Base-by-base conservation (phyloP, 768 basidiomycete genomes). In the Collybiopsis confluens region DNA sequence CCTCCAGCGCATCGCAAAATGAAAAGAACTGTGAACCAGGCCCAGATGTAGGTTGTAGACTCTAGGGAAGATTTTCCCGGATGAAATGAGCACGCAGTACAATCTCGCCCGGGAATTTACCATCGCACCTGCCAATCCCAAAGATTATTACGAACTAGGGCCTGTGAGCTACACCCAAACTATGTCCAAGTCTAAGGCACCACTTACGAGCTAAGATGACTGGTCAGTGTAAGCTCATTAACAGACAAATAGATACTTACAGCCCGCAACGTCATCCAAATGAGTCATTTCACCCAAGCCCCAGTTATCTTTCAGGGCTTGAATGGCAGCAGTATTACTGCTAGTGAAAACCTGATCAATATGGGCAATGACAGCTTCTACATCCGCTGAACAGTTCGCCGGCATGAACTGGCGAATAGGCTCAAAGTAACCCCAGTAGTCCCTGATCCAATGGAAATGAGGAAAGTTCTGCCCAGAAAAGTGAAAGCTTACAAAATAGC, bases 81-180 rank as follows among this genome's bases (percentile, higher is more conserved):
- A n/a, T n/a, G n/a, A n/a, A n/a, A n/a, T n/a, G n/a, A n/a, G n/a
- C n/a, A n/a, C n/a, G n/a, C n/a, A n/a, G n/a, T n/a, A n/a, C n/a
- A n/a, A n/a, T n/a, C n/a, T n/a, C n/a, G n/a, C n/a, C n/a, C n/a
- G n/a, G n/a, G n/a, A n/a, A n/a, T n/a, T n/a, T n/a, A n/a, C n/a
- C n/a, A n/a, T n/a, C n/a, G n/a, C n/a, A n/a, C 27, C 55, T 81
- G 80, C 80, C 80, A 81, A 24, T 74, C 74, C 64, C 68, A 73
- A 16, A 74, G 68, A 59, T 64, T 62, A 48, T 70, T 61, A 46
- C 23, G 69, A 62, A 70, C 33, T 54, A 52, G 33, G 4, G n/a
- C 23, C 16, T 42, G 45, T 53, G 18, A 30, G 33, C 5, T 9
- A 24, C 20, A 36, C 4, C 15, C 35, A 9, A 37, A 28, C 3